Base-by-base conservation (phyloP, 495 filamentous ascomycete species). In the Penicillium lividum region DNA sequence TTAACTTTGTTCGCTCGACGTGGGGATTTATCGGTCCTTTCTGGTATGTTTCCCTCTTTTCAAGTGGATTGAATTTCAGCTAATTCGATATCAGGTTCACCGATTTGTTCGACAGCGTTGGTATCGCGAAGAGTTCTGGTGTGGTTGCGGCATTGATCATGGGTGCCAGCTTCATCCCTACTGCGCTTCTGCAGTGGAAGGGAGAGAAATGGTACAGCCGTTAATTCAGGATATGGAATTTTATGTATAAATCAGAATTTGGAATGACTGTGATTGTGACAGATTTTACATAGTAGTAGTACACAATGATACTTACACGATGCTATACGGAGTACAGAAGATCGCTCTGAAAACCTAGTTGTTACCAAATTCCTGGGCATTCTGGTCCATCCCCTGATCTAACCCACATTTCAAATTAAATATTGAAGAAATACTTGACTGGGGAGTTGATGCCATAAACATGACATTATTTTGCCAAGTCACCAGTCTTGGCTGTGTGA, bases 1-100 rank as follows among this genome's bases (percentile, higher is more conserved):
- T 85, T 43, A 84, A 75, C 29, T 77, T 84, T 58, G 72, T 84
- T n/a, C 63, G 82, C 5, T 77, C 76, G n/a, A 78, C 71, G 6
- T 84, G 81, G 81, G 81, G 82, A 4, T 86, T 86, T 49, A 82
- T 86, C 65, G 82, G 82, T 8, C 80, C 79, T 13, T 85, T 85
- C 57, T 85, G 80, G 79, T 81, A 68, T 46, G 69, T 65, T 44
- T 1, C n/a, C 7, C 31, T n/a, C 51, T 45, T 29, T 13, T 29
- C 8, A 29, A 4, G 0, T 29, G 42, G 31, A 6, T 34, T 16
- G 29, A 43, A 43, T 31, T 31, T 47, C 22, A 49, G 7, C 47
- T 62, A 48, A 59, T 18, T 1, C 8, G 15, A 11, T 27, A 9
- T 36, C 8, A 77, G 77, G 79, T 80, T 83, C 56, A 68, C 80